Evolutionary conservation across 1,139 yeast genomes (phyloP).

Genomic region (Suhomyces bribrorum): DNA sequence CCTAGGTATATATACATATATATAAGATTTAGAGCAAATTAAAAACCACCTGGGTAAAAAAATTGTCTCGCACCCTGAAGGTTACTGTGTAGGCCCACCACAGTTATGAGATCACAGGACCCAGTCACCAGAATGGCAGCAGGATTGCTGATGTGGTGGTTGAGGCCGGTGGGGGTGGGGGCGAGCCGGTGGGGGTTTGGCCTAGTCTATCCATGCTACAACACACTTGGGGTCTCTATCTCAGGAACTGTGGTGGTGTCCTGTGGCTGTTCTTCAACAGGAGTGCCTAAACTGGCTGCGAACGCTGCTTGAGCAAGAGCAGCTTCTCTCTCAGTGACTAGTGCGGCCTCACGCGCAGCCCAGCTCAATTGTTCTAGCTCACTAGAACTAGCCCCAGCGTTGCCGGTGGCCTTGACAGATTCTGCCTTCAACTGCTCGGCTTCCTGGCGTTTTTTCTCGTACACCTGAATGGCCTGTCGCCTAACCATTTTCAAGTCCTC

Average conservation of each 20-base stretch:
- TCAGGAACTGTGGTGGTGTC: not conserved
- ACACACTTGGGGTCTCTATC: too few relatives aligned
- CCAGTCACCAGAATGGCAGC: too few relatives aligned
- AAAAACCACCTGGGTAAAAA: conserved; percentile 14
- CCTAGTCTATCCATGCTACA: too few relatives aligned
- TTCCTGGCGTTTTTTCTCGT: conserved; percentile 7
- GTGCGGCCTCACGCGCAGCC: conserved; percentile 5
- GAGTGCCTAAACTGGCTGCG: conserved; percentile 4
- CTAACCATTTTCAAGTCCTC: conserved; percentile 20
- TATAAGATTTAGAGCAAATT: conserved; percentile 8
- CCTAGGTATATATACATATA: too few relatives aligned
- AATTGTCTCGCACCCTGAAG: conserved; percentile 13
- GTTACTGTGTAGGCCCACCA: too few relatives aligned
- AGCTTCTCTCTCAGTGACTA: conserved; percentile 7
- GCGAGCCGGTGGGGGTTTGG: too few relatives aligned
- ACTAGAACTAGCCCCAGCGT: not conserved
- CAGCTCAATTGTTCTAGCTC: not conserved
- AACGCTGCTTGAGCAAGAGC: conserved; percentile 9
- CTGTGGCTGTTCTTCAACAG: not conserved
- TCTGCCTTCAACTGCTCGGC: conserved; percentile 1
- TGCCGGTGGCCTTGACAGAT: not conserved
- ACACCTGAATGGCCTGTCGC: conserved; percentile 16
- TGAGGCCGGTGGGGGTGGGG: too few relatives aligned
- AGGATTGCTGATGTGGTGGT: too few relatives aligned
- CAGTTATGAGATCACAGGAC: too few relatives aligned